Conservation (phyloP, 1,139 yeast genomes). For the Candida albicans region DNA sequence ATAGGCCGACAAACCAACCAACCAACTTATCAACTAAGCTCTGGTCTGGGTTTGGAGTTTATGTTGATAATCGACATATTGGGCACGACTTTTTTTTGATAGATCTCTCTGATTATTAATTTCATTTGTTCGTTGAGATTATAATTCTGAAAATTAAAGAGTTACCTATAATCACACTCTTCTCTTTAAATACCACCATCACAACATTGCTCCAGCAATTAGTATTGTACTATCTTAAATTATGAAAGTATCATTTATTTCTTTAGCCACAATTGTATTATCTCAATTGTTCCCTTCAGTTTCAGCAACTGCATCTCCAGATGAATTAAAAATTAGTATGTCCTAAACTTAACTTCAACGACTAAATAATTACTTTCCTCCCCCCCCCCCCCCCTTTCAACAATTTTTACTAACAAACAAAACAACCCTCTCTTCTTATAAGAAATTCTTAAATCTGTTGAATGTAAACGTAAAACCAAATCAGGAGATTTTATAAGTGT, state of each 20-base stretch:
- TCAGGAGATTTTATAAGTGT: slow-evolving; percentile 67
- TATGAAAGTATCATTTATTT: slow-evolving; percentile 14
- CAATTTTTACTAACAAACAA: slow-evolving; percentile 12
- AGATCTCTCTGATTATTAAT: too few relatives aligned
- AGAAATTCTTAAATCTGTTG: slow-evolving; percentile 37
- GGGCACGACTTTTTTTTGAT: too few relatives aligned
- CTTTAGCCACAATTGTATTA: slow-evolving; percentile 8
- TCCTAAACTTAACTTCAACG: slow-evolving; percentile 6
- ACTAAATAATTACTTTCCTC: not conserved
- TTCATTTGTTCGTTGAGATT: too few relatives aligned
- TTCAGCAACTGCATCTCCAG: slow-evolving; percentile 14
- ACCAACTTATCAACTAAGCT: too few relatives aligned
- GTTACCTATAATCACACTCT: too few relatives aligned
- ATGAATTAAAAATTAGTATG: slow-evolving; percentile 32
- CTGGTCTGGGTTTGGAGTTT: too few relatives aligned
- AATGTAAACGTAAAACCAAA: slow-evolving; percentile 57
- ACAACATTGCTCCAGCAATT: slow-evolving; percentile 2
- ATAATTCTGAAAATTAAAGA: too few relatives aligned
- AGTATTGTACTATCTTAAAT: not conserved
- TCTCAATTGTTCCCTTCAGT: slow-evolving; percentile 11
- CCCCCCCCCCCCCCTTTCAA: not conserved
- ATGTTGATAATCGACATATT: too few relatives aligned
- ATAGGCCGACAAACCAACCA: too few relatives aligned
- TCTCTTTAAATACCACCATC: too few relatives aligned
- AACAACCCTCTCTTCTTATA: not conserved